These are phyloP conservation scores for Dipteronia sinensis DNA, from an alignment of 345 rosid species.

Conservation along the genomic window DNA sequence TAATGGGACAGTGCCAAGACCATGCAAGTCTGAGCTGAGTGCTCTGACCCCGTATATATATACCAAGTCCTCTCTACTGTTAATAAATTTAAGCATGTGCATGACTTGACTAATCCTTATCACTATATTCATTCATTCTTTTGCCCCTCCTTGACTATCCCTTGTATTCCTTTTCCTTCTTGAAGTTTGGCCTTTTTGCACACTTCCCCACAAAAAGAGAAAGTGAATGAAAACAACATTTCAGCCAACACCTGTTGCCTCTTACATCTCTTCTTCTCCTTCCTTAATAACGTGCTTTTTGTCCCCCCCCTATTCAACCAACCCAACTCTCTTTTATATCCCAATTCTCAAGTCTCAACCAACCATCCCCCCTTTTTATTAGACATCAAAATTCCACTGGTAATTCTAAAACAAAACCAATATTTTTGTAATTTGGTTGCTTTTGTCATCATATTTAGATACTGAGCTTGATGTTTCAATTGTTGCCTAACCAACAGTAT, in stretches of 20 bases:
- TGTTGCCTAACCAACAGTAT: too few species aligned
- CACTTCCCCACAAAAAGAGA: constrained; percentile 25
- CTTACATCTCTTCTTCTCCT: constrained; percentile 18
- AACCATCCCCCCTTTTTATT: too few species aligned
- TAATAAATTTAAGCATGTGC: background rate
- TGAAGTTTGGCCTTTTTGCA: constrained; percentile 41
- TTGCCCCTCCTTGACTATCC: constrained; percentile 23
- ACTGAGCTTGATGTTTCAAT: too few species aligned
- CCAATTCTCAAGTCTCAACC: too few species aligned
- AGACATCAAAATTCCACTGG: too few species aligned
- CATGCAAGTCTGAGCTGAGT: constrained; percentile 20
- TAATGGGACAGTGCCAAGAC: constrained; percentile 59
- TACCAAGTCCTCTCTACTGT: background rate
- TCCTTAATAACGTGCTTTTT: constrained; percentile 41
- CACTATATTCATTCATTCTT: constrained; percentile 9
- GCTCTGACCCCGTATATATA: background rate
- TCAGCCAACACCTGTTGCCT: background rate
- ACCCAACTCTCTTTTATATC: too few species aligned
- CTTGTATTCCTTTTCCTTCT: background rate
- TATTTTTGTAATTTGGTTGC: too few species aligned
- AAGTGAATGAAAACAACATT: constrained; percentile 17
- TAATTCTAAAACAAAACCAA: too few species aligned
- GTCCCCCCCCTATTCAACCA: constrained; percentile 31
- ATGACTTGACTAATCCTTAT: constrained; percentile 50
- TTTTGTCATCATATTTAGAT: too few species aligned